Conservation (phyloP, 345 rosid genomes). For the Lepidium sativum region DNA sequence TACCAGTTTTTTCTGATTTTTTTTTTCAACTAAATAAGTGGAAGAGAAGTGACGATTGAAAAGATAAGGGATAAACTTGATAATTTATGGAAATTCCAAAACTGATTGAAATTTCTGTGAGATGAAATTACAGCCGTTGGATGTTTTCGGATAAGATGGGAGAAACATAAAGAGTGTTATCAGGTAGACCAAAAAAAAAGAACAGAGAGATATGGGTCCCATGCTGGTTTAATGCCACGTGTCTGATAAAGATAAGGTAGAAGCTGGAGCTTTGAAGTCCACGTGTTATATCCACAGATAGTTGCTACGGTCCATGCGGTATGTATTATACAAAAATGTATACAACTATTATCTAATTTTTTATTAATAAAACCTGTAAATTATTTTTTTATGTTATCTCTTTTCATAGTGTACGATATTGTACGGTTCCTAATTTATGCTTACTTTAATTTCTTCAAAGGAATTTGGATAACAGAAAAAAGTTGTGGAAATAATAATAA, state of each 20-base stretch:
- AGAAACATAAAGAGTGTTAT: not conserved
- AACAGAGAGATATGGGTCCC: slow-evolving; percentile 7
- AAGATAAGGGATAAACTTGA: not conserved
- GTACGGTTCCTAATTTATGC: not conserved
- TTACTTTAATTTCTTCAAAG: not conserved
- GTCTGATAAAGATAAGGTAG: slow-evolving; percentile 24
- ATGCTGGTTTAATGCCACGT: slow-evolving; percentile 12
- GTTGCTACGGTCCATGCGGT: slow-evolving; percentile 5
- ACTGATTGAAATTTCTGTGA: not conserved
- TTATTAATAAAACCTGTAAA: not conserved
- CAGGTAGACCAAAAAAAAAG: not conserved
- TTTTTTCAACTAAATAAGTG: too few relatives aligned
- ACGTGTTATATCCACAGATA: slow-evolving; percentile 19
- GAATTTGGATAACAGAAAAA: not conserved
- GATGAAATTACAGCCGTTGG: slow-evolving; percentile 12
- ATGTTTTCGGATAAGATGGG: slow-evolving; percentile 26
- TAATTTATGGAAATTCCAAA: not conserved
- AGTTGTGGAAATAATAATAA: not conserved
- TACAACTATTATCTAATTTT: not conserved
- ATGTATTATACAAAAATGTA: not conserved
- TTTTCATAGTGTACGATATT: not conserved
- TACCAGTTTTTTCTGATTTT: too few relatives aligned
- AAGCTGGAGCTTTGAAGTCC: slow-evolving; percentile 3
- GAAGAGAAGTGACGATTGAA: not conserved
- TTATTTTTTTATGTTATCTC: not conserved